phyloP scores from a whole-genome alignment of 345 rosid genomes.

The Schrenkiella parvula region DNA sequence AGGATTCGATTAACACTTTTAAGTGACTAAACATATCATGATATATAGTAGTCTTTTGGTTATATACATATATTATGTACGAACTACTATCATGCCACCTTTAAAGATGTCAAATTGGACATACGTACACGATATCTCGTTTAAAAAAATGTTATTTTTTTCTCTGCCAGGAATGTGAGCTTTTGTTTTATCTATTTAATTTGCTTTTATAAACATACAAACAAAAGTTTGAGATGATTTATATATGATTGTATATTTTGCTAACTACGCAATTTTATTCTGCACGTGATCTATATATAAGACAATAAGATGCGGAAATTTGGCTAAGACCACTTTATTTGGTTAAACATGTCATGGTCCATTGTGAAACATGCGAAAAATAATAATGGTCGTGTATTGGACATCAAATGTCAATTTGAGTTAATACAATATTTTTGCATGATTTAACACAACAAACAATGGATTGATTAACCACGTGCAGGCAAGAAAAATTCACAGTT shows the following conservation, averaged over 20 bases:
- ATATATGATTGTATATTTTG: background rate
- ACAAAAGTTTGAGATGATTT: constrained; percentile 1
- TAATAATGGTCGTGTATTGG: no score
- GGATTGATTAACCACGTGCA: background rate
- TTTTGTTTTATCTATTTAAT: background rate
- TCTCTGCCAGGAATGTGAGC: background rate
- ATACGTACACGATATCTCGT: background rate
- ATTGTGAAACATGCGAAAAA: background rate
- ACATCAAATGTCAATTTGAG: background rate
- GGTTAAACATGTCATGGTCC: constrained; percentile 12
- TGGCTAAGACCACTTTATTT: background rate
- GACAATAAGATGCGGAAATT: background rate
- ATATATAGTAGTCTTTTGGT: background rate
- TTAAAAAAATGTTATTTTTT: background rate
- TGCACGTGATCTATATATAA: constrained; percentile 4
- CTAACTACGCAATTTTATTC: background rate
- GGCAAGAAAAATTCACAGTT: no score
- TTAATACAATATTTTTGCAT: no score
- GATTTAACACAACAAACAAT: no score
- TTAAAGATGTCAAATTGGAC: background rate
- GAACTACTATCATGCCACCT: background rate
- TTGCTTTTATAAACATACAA: background rate
- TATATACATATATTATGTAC: background rate
- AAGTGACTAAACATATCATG: background rate
- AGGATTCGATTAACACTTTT: background rate